These are phyloP conservation scores for Lactarius deliciosus DNA, from an alignment of 768 basidiomycete species.

Conservation along the genomic window DNA sequence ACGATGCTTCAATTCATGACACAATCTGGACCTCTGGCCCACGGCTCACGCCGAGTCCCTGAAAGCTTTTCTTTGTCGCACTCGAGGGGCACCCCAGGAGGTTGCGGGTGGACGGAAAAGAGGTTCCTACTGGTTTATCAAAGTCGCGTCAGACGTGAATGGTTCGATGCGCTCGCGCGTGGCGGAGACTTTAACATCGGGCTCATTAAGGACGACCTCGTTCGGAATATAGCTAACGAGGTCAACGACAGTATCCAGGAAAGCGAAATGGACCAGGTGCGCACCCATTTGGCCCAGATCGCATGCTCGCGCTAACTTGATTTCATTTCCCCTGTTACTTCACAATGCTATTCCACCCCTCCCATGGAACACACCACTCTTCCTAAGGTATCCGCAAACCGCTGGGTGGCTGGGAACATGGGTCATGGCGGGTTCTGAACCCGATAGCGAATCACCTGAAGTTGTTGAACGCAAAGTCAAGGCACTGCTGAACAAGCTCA, in stretches of 20 bases:
- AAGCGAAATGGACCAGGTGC: not conserved
- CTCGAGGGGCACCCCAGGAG: not conserved
- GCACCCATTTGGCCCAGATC: not conserved
- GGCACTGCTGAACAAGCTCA: constrained; percentile 88
- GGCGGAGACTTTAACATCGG: not conserved
- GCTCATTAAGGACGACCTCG: not conserved
- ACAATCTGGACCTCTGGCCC: not conserved
- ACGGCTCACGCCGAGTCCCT: not conserved
- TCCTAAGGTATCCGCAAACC: too few relatives aligned
- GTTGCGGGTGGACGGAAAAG: not conserved
- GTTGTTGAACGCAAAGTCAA: constrained; percentile 93
- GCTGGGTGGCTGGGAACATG: too few relatives aligned
- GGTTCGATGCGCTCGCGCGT: not conserved
- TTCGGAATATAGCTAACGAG: not conserved
- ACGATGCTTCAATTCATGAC: not conserved
- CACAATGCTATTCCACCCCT: not conserved
- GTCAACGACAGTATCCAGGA: not conserved
- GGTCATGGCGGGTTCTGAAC: too few relatives aligned
- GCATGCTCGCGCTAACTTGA: not conserved
- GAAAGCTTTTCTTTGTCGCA: not conserved
- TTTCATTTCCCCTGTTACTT: not conserved
- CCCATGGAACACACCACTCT: too few relatives aligned
- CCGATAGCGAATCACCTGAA: constrained; percentile 46
- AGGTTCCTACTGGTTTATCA: not conserved
- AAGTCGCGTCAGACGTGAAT: not conserved